Evolutionary conservation across 2,329 filamentous ascomycete species (phyloP), one percentile per base, ranked within the genome.

Genomic region (Aspergillus cejpii): DNA sequence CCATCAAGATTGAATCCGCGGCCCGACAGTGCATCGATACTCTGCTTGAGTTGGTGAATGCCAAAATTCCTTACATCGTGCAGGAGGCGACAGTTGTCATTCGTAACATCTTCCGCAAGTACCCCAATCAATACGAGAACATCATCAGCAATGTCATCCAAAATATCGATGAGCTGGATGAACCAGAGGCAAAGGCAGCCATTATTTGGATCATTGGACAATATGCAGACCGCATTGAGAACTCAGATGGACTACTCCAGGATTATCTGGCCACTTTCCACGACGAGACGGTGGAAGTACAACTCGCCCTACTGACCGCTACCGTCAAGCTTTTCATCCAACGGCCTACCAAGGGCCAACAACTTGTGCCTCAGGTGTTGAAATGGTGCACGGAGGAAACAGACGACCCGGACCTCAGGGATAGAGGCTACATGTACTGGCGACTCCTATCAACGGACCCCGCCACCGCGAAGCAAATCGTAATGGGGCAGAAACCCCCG

Each of bases 131-230:
- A 65, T 98, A 98, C 68, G 92, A 98, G 68, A 91, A 86, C 49
- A 97, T 98, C 66, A 98, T 98, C 61, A 84, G 87, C 40, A 94
- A 90, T 1, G 77, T 98, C 0, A 97, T 94, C 69, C 89, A 96
- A 64, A 91, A 98, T 59, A 80, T 98, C 19, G 92, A 98, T 68
- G 94, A 90, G 3, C 74, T 98, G 39, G 92, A 98, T 65, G 92
- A 98, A 65, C 91, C 92, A 2, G 92, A 98, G 68, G 92, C 92
- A 37, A 98, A 98, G 66, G 90, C 92, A 1, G 92, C 92, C 47
- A 95, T 98, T 82, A 92, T 98, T 36, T 98, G 92, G 92, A 92
- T 98, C 27, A 98, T 98, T 63, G 92, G 92, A 2, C 88, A 98
- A 65, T 98, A 98, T 60, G 92, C 92, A 7, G 89, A 94, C 62